A percentile compares a stretch with the other conserved stretches of the same genome.
phyloP scores from a whole-genome alignment of 192 early-diverging fungal species.

The Chytriomyces confervae region DNA sequence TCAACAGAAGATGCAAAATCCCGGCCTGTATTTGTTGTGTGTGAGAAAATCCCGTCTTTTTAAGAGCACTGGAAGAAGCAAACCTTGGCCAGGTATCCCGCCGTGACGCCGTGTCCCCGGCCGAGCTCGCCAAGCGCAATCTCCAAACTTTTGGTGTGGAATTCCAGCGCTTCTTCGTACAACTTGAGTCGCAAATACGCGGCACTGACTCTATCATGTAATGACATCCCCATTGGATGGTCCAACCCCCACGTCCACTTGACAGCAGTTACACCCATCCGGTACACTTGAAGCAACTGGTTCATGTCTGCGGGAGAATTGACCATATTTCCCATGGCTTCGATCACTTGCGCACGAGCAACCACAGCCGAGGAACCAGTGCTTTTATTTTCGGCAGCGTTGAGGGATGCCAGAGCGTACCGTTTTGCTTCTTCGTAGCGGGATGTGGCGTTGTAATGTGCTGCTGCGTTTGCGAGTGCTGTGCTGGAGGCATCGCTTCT shows the following conservation, averaged over 20 bases:
- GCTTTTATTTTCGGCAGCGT: constrained; percentile 46
- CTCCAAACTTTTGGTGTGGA: constrained; percentile 44
- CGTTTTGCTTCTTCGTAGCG: constrained; percentile 56
- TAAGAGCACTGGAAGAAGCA: not conserved
- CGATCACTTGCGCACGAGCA: constrained; percentile 49
- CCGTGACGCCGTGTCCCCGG: constrained; percentile 55
- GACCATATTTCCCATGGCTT: constrained; percentile 41
- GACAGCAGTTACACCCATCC: constrained; percentile 27
- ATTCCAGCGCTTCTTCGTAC: constrained; percentile 44
- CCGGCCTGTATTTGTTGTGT: constrained; percentile 29
- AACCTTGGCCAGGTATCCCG: constrained; percentile 54
- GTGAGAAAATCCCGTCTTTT: not conserved
- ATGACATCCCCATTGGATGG: constrained; percentile 49
- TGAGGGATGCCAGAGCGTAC: constrained; percentile 54
- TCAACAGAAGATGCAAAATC: constrained; percentile 17
- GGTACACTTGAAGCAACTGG: constrained; percentile 27
- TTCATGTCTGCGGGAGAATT: constrained; percentile 24
- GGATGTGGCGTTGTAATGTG: constrained; percentile 52
- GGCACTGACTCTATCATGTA: constrained; percentile 53
- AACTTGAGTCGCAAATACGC: constrained; percentile 37
- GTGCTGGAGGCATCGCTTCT: constrained; percentile 39
- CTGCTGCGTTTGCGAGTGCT: constrained; percentile 44
- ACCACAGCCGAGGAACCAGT: constrained; percentile 35
- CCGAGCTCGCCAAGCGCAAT: constrained; percentile 49
- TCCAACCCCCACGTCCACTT: constrained; percentile 51